Evolutionary conservation across 768 basidiomycete genomes (phyloP), one percentile per base, ranked within the genome.

Genomic region (Cubamyces sp.): DNA sequence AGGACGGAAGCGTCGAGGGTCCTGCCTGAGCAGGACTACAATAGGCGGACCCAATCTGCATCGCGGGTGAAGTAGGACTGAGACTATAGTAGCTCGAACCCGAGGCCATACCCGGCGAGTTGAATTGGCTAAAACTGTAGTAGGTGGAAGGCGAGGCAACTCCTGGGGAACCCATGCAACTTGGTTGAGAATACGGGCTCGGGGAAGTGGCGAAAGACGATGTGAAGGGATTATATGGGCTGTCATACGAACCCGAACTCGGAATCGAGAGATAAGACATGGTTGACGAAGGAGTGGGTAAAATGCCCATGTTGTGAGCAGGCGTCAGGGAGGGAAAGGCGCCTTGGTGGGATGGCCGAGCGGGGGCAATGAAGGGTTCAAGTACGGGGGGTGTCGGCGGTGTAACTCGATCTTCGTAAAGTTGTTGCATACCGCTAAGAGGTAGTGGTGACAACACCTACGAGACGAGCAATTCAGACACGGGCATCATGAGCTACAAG

Each of bases 371-470:
- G 11, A 41, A 23, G 34, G 50, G 12, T 9, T 49, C 21, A 18
- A 42, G 51, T 23, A 34, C 21, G n/a, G 57, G 39, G 18, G 57
- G 57, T 18, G 51, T 53, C 15, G 45, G 56, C 6, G 56, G 56
- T 14, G 28, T 39, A 16, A 59, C 39, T 18, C 19, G 1, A 18
- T 48, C 52, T n/a, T 45, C 42, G n/a, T 30, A 25, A 12, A 58
- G 18, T 9, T 53, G 39, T 8, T 53, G 56, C 51, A 63, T 50
- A 4, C 28, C 51, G 5, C 18, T 12, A 16, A 63, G 43, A 3
- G 57, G 62, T 7, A 63, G 21, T 8, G 62, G 56, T 4, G 62
- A 58, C 21, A 63, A 25, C 12, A 58, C 21, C 62, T 63, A 15
- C 18, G 7, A 25, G 6, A 41, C 8, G 5, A 11, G 6, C 4